Evolutionary conservation across 768 basidiomycete species (phyloP).

Genomic region (Trametopsis cervina): DNA sequence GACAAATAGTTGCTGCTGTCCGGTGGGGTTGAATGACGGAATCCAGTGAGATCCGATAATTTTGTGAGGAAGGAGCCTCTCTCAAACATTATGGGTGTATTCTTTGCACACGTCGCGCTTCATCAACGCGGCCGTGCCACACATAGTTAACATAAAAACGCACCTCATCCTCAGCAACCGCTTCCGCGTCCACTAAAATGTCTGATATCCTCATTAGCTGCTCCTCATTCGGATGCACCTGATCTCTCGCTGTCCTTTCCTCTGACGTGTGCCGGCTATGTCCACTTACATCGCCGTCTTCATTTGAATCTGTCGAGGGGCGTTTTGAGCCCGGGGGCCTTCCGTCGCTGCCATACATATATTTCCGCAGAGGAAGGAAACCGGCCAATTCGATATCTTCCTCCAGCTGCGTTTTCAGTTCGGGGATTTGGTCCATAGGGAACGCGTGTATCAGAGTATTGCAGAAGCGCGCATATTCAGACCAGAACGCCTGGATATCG

Average conservation of each 20-base stretch:
- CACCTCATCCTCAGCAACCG: constrained; percentile 55
- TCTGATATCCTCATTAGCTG: constrained; percentile 92
- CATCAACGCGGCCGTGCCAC: constrained; percentile 3
- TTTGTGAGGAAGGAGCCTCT: constrained; percentile 11
- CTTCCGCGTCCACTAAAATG: constrained; percentile 63
- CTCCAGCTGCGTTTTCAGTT: constrained; percentile 58
- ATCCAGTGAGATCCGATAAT: not conserved
- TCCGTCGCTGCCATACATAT: constrained; percentile 36
- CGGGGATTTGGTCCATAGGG: constrained; percentile 54
- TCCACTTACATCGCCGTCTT: not conserved
- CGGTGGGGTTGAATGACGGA: not conserved
- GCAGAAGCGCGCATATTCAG: constrained; percentile 58
- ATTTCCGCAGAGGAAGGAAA: constrained; percentile 72
- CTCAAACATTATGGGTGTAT: constrained; percentile 17
- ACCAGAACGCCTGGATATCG: constrained; percentile 58
- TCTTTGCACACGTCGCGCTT: too few species aligned
- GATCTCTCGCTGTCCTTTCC: constrained; percentile 19
- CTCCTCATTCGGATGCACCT: constrained; percentile 88
- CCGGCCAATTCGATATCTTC: constrained; percentile 89
- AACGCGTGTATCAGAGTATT: constrained; percentile 58
- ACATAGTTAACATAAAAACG: constrained; percentile 14
- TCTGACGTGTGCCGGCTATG: not conserved
- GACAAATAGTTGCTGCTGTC: not conserved
- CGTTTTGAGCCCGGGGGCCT: constrained; percentile 7
- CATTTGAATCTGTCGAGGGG: not conserved